phyloP scores from a whole-genome alignment of 768 basidiomycete species.

The Boletus pseudo-olivaceus region DNA sequence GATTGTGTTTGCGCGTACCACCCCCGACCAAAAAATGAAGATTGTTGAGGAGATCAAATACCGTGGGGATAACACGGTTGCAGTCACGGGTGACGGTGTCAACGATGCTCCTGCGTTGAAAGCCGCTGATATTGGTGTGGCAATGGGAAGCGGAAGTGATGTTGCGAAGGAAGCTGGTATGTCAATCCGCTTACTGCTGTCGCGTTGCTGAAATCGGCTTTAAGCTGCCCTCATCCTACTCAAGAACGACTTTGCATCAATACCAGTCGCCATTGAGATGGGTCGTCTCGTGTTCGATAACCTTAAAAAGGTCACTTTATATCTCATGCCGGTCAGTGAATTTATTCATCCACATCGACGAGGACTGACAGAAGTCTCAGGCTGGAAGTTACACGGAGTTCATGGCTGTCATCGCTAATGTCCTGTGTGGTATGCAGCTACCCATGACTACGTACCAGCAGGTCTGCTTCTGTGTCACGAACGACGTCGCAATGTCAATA shows the following conservation, averaged over 20 bases:
- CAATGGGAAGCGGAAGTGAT: slow-evolving; percentile 46
- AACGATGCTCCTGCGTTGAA: slow-evolving; percentile 52
- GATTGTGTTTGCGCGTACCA: slow-evolving; percentile 55
- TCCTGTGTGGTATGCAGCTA: slow-evolving; percentile 59
- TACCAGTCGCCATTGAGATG: slow-evolving; percentile 54
- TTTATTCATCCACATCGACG: neutral
- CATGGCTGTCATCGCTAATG: slow-evolving; percentile 53
- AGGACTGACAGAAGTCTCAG: slow-evolving; percentile 17
- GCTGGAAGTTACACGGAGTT: slow-evolving; percentile 57
- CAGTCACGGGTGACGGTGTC: slow-evolving; percentile 56
- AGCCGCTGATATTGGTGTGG: slow-evolving; percentile 53
- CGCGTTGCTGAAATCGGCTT: neutral
- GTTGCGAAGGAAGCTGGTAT: slow-evolving; percentile 54
- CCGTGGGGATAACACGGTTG: slow-evolving; percentile 46
- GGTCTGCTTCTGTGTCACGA: slow-evolving; percentile 50
- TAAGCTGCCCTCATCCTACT: slow-evolving; percentile 45
- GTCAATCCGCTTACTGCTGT: neutral
- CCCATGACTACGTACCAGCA: slow-evolving; percentile 52
- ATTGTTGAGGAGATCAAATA: slow-evolving; percentile 54
- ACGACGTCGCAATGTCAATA: slow-evolving; percentile 49
- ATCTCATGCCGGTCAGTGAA: slow-evolving; percentile 38
- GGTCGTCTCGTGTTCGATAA: slow-evolving; percentile 60
- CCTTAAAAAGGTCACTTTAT: slow-evolving; percentile 46
- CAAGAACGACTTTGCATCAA: slow-evolving; percentile 57
- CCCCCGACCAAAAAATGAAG: slow-evolving; percentile 54